These are phyloP conservation scores for Inonotus obliquus DNA, from an alignment of 1,284 basidiomycete species.

Conservation along the genomic window DNA sequence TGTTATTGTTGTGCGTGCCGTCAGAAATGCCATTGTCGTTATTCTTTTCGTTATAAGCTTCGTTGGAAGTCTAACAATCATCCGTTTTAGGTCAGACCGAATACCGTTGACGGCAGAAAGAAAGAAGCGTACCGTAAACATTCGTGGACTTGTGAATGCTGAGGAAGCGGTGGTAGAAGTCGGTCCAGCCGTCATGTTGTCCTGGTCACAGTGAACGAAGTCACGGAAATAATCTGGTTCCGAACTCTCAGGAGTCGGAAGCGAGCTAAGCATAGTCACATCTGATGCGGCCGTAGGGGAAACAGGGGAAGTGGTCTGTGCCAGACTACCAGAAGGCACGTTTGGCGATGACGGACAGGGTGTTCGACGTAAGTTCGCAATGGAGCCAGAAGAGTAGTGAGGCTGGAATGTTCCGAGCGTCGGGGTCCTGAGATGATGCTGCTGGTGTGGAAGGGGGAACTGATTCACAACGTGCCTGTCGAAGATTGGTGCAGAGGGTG, in stretches of 20 bases:
- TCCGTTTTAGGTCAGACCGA: too few relatives aligned
- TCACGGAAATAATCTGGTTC: not conserved
- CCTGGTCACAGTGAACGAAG: not conserved
- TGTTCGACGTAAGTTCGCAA: not conserved
- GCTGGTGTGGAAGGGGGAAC: not conserved
- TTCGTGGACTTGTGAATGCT: not conserved
- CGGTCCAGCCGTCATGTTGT: not conserved
- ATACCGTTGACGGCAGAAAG: not conserved
- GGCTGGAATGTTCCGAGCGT: not conserved
- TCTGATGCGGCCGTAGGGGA: not conserved
- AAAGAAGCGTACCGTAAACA: not conserved
- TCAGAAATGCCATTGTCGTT: not conserved
- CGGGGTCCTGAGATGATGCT: not conserved
- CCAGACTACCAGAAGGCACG: not conserved
- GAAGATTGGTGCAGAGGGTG: conserved; percentile 16
- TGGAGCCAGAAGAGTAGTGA: not conserved
- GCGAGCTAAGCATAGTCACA: not conserved
- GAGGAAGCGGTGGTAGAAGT: not conserved
- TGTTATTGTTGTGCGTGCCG: not conserved
- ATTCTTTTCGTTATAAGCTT: not conserved
- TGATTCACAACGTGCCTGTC: not conserved
- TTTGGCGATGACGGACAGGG: conserved; percentile 5
- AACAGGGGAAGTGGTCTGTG: not conserved
- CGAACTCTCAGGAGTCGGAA: not conserved
- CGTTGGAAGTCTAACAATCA: not conserved